These are phyloP conservation scores for Colletotrichum sp. DNA, from an alignment of 2,329 filamentous ascomycete genomes.

Conservation along the genomic window DNA sequence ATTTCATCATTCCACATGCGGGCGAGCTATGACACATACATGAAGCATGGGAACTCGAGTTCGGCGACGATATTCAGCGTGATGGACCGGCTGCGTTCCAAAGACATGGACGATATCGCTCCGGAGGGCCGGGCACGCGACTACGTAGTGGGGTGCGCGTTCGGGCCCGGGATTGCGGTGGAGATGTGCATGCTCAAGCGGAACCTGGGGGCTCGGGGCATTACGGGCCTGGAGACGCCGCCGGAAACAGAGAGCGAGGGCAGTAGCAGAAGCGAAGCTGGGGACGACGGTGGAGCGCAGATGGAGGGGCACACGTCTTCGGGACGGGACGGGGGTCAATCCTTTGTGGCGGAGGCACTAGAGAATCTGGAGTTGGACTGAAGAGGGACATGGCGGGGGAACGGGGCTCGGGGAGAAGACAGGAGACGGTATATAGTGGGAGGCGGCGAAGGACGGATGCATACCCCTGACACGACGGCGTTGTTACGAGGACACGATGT, in stretches of 20 bases:
- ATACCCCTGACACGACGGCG: conserved; percentile 9
- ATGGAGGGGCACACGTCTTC: neutral
- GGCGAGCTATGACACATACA: conserved; percentile 73
- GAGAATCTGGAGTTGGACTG: conserved; percentile 28
- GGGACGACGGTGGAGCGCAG: conserved; percentile 33
- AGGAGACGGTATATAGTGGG: neutral
- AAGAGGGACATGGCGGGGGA: neutral
- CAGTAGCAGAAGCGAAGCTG: conserved; percentile 44
- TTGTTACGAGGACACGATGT: neutral
- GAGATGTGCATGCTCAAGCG: conserved; percentile 72
- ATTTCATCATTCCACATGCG: conserved; percentile 69
- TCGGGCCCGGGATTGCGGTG: conserved; percentile 72
- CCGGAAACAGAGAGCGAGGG: conserved; percentile 59
- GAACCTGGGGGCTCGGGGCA: conserved; percentile 33
- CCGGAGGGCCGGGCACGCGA: conserved; percentile 56
- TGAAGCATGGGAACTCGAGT: conserved; percentile 71
- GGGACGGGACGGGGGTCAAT: conserved; percentile 3
- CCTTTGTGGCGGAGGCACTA: conserved; percentile 26
- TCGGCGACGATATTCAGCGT: conserved; percentile 75
- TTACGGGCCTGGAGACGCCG: conserved; percentile 53
- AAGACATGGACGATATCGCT: conserved; percentile 64
- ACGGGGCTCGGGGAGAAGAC: neutral
- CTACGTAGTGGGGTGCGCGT: conserved; percentile 70
- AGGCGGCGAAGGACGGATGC: neutral
- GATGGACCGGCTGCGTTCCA: conserved; percentile 62